Evolutionary conservation across 1,139 yeast species (phyloP).

Genomic region (Groenewaldozyma sp.): DNA sequence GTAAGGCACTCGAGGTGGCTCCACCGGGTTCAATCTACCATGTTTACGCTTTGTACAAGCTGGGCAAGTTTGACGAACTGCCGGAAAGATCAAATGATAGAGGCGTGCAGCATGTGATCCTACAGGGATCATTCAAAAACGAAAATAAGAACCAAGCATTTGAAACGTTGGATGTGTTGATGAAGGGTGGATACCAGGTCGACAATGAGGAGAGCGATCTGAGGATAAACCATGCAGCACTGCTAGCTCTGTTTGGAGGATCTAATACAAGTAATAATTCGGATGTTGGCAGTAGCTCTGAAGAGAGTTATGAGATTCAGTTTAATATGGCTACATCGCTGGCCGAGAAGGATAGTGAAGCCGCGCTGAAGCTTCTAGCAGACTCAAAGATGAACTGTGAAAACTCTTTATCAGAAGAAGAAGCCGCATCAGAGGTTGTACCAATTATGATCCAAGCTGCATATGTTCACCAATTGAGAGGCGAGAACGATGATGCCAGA

Average conservation of each 20-base stretch:
- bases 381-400: constrained; percentile 41
- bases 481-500: constrained; percentile 37
- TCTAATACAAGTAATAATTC: constrained; percentile 1
- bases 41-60: constrained; percentile 63
- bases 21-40: constrained; percentile 35
- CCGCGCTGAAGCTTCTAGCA: constrained; percentile 42
- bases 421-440: constrained; percentile 35
- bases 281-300: constrained; percentile 24
- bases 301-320: constrained; percentile 38
- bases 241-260: constrained; percentile 39
- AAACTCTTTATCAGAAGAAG: constrained; percentile 35
- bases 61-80: constrained; percentile 42
- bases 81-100: constrained; percentile 5
- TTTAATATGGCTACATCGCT: constrained; percentile 62
- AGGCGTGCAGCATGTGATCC: constrained; percentile 57
- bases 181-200: constrained; percentile 19
- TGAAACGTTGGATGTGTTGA: constrained; percentile 44
- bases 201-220: constrained; percentile 45
- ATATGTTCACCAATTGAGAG: constrained; percentile 46
- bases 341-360: constrained; percentile 36
- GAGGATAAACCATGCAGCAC: constrained; percentile 60
- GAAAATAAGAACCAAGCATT: constrained; percentile 53
- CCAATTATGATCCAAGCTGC: constrained; percentile 68
- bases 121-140: constrained; percentile 64
- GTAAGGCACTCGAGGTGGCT: constrained; percentile 27